Base-by-base conservation (phyloP, 345 rosid genomes). In the Moricandia arvensis region DNA sequence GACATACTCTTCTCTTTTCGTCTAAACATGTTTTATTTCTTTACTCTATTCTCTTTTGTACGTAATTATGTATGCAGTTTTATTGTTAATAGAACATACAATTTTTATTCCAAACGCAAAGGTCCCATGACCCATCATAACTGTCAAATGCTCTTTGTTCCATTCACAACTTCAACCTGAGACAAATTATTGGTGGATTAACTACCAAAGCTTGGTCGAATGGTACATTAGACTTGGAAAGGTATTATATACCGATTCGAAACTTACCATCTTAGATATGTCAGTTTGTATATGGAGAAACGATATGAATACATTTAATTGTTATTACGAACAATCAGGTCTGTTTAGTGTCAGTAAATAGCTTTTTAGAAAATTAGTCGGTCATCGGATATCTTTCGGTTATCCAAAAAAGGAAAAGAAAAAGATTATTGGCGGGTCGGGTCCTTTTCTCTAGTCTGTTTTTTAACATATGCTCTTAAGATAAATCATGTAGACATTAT, bases 71-170 rank as follows among this genome's bases (percentile, higher is more conserved):
- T 71, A 53, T 27, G 31, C 54, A 13, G 16, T 38, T 29, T 63
- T 41, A 54, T 21, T 31, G 35, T 13, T 76, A 69, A 41, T 33
- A 21, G 71, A 47, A 12, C 16, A 71, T 8, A 47, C 63, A 59
- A 49, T 68, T 26, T 59, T 66, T 59, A 59, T 78, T 72, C 76
- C 77, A 66, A 72, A 64, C 76, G 66, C 18, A 35, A 59, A 59
- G 73, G 77, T 72, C n/a, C n/a, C n/a, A n/a, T n/a, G n/a, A n/a
- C 77, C 72, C 72, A 12, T 66, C 55, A 65, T 66, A n/a, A 66
- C 58, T 47, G 34, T 45, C 24, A 77, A 64, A 64, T 77, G 57
- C 76, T 71, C 62, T 71, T 71, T 71, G 68, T 71, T 66, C 76
- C 26, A 58, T 59, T 64, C 59, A 27, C 16, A 71, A 6, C 34